Base-by-base conservation (phyloP, 257 asterid species). In the Fraxinus americana region DNA sequence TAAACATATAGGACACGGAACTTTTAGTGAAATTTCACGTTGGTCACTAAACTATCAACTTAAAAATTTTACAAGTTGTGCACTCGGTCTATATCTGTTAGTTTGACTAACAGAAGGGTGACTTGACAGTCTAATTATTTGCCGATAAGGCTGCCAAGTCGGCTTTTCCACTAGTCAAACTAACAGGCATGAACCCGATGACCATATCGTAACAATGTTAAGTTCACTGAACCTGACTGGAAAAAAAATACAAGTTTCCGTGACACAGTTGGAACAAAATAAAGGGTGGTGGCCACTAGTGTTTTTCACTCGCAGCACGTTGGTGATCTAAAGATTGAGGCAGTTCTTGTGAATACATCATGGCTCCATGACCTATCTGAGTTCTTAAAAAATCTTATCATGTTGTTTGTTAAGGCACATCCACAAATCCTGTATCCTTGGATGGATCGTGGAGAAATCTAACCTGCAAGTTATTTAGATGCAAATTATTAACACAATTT, bases 361-460 rank as follows among this genome's bases (percentile, higher is more conserved):
- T 94, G 99, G 83, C 85, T 88, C 99, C 99, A 94, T 34, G 95
- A 79, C 30, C 82, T 93, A 41, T 89, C 98, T 11, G 91, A 91
- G 25, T 85, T 88, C 91, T 94, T 89, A 91, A 91, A 94, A 78
- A 95, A 95, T 35, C 97, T 77, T 0, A 94, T 91, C 98, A 94
- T 92, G 80, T 85, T 94, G 90, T 98, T 94, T 0, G 95, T 84
- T 68, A 94, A 74, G 34, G 99, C 99, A 76, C 97, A 92, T 66
- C 99, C 79, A 94, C 99, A 59, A 82, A 94, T 6, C 99, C 99
- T 0, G 88, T 89, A 69, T 91, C 99, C 85, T 88, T 94, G 41
- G 88, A 86, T 1, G 99, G 99, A 77, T 95, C 92, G 13, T 92
- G 99, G 88, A 95, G 75, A 85, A 95, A 95, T 32, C 99, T 81